Evolutionary conservation across 1,139 yeast species (phyloP).

Genomic region (Taphrina sp.): DNA sequence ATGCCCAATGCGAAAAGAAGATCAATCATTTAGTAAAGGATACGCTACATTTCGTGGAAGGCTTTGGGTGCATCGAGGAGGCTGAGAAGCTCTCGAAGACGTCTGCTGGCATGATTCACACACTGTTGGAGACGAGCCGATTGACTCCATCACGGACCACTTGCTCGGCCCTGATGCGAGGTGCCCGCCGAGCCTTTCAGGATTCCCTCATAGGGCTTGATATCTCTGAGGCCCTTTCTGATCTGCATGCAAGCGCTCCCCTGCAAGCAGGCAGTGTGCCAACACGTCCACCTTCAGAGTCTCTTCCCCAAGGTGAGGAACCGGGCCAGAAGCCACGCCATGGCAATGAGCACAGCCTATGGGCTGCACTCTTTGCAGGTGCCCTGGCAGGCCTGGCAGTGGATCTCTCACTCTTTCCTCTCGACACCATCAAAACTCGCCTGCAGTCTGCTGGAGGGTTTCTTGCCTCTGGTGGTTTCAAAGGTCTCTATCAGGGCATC

Average conservation of each 20-base stretch:
- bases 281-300: not conserved
- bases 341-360: not conserved
- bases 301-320: not conserved
- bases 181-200: conserved; percentile 4
- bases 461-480: conserved; percentile 86
- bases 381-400: conserved; percentile 96
- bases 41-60: not conserved
- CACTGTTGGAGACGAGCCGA: not conserved
- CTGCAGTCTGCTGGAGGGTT: conserved; percentile 95
- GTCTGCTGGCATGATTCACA: not conserved
- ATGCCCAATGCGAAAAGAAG: not conserved
- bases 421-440: conserved; percentile 90
- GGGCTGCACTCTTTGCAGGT: conserved; percentile 49
- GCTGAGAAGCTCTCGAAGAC: not conserved
- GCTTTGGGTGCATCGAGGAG: not conserved
- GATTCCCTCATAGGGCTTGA: too few relatives aligned
- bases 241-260: too few relatives aligned
- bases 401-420: conserved; percentile 91
- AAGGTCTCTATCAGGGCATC: conserved; percentile 83
- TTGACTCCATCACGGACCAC: conserved; percentile 1
- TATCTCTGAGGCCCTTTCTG: too few relatives aligned
- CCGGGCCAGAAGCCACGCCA: too few relatives aligned
- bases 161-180: not conserved
- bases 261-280: not conserved
- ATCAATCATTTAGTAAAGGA: not conserved